These are phyloP conservation scores for Hygrophorus pudorinus DNA, from an alignment of 768 basidiomycete species.

Conservation along the genomic window DNA sequence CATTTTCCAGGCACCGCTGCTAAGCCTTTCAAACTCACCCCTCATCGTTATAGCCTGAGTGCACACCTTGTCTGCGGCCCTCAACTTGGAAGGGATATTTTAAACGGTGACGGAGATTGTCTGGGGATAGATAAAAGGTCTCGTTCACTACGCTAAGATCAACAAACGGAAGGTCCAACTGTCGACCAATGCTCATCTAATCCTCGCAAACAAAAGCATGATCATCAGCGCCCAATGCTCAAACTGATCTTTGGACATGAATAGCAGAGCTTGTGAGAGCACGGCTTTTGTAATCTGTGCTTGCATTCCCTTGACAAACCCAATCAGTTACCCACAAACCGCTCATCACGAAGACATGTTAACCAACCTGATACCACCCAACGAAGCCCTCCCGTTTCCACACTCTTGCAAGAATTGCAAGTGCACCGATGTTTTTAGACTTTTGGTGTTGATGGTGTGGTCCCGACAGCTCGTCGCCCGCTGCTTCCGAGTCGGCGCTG, in stretches of 20 bases:
- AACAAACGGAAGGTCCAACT: not conserved
- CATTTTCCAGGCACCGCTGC: too few species aligned
- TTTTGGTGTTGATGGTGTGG: constrained; percentile 33
- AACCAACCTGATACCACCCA: constrained; percentile 91
- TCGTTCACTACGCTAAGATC: not conserved
- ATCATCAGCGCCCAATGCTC: constrained; percentile 78
- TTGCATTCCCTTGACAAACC: constrained; percentile 67
- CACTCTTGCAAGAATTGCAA: constrained; percentile 65
- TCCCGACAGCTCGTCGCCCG: constrained; percentile 26
- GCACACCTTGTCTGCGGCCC: too few species aligned
- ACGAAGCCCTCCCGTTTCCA: constrained; percentile 66
- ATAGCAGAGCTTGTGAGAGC: constrained; percentile 87
- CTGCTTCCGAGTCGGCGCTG: constrained; percentile 45
- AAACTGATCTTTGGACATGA: constrained; percentile 97
- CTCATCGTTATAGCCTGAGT: too few species aligned
- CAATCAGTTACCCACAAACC: not conserved
- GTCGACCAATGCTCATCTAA: constrained; percentile 9
- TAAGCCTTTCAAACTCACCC: too few species aligned
- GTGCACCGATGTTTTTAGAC: constrained; percentile 55
- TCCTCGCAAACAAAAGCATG: constrained; percentile 43
- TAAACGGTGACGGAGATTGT: too few species aligned
- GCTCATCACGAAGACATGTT: constrained; percentile 5
- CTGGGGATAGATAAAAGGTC: too few species aligned
- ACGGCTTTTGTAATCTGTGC: constrained; percentile 97
- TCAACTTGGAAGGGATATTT: too few species aligned